phyloP scores from a whole-genome alignment of 164 flowering plant species.

The Macadamia tetraphylla region DNA sequence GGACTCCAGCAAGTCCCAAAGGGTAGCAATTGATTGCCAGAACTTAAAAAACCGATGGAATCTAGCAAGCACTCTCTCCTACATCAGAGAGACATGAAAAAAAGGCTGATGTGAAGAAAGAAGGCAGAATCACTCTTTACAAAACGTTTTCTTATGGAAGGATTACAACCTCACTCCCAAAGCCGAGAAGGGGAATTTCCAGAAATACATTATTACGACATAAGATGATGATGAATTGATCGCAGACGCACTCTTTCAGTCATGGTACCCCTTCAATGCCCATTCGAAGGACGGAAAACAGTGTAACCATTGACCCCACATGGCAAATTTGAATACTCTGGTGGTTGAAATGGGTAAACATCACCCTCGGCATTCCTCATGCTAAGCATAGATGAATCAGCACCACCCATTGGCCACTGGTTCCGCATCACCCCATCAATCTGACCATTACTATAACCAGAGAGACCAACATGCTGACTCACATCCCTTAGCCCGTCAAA shows the following conservation, averaged over 20 bases:
- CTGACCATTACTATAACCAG: constrained; percentile 50
- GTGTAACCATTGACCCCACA: constrained; percentile 58
- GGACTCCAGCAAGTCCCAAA: too few relatives aligned
- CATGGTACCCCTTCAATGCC: constrained; percentile 31
- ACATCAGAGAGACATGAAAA: neutral
- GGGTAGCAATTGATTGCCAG: too few relatives aligned
- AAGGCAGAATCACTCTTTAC: neutral
- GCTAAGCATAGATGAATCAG: constrained; percentile 42
- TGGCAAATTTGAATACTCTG: constrained; percentile 52
- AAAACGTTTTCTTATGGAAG: neutral
- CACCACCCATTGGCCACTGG: constrained; percentile 58
- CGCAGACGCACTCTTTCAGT: constrained; percentile 6
- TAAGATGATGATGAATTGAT: neutral
- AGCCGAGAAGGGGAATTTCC: constrained; percentile 11
- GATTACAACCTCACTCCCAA: constrained; percentile 1
- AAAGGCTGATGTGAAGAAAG: neutral
- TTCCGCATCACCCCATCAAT: constrained; percentile 49
- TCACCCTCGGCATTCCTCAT: constrained; percentile 40
- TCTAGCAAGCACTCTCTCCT: neutral
- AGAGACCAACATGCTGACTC: constrained; percentile 36
- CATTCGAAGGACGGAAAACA: constrained; percentile 62
- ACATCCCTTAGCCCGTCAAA: constrained; percentile 39
- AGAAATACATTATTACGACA: constrained; percentile 36
- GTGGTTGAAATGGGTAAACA: constrained; percentile 41
- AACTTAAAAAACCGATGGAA: neutral